Conservation (phyloP, 129 eudicot genomes). For the Flaveria robusta region DNA sequence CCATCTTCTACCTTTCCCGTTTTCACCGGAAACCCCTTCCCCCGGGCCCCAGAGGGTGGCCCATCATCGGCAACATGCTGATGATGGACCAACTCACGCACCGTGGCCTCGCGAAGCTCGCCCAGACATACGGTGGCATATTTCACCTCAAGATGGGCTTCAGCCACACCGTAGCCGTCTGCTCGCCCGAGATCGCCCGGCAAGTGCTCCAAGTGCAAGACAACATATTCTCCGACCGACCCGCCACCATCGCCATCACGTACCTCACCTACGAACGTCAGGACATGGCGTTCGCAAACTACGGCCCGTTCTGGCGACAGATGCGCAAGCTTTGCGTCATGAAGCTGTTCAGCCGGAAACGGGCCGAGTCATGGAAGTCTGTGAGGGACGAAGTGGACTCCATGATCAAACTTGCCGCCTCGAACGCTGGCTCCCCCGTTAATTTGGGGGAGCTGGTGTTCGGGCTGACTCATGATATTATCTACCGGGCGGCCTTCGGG, state of each 20-base stretch:
- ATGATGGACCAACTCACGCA: constrained; percentile 30
- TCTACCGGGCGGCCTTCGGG: constrained; percentile 23
- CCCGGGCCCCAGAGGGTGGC: constrained; percentile 26
- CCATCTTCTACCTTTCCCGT: background rate
- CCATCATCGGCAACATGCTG: constrained; percentile 23
- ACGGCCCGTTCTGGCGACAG: constrained; percentile 28
- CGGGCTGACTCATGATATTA: constrained; percentile 14
- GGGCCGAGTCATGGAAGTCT: constrained; percentile 28
- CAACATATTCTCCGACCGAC: constrained; percentile 20
- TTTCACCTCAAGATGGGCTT: constrained; percentile 21
- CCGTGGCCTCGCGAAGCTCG: constrained; percentile 1
- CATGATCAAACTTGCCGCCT: background rate
- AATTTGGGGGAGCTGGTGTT: constrained; percentile 17
- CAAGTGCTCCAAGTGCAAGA: constrained; percentile 23
- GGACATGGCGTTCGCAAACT: constrained; percentile 28
- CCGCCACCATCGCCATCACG: constrained; percentile 14
- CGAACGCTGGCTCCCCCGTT: background rate
- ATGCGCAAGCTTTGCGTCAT: constrained; percentile 26
- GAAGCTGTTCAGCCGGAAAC: constrained; percentile 26
- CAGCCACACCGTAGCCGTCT: constrained; percentile 17
- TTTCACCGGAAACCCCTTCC: constrained; percentile 3
- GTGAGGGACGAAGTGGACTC: constrained; percentile 7
- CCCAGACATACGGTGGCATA: constrained; percentile 1
- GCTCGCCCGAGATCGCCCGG: constrained; percentile 14
- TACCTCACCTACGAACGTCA: constrained; percentile 3